Base-by-base conservation (phyloP, 2,329 filamentous ascomycete genomes). In the Pseudocercospora pini-densiflorae region DNA sequence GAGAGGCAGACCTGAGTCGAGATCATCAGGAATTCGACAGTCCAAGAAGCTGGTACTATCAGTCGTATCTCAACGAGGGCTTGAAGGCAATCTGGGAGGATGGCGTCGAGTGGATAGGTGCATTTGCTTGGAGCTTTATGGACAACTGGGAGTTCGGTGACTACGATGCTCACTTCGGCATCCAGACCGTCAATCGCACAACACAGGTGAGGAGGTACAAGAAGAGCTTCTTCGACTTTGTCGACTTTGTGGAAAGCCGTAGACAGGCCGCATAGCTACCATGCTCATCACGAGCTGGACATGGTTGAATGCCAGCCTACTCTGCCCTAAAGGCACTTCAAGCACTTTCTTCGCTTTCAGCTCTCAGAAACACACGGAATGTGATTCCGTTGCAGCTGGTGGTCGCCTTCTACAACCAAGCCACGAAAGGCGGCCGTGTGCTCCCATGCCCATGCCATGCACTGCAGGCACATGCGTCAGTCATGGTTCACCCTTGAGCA, bases 101-200 rank as follows among this genome's bases (percentile, higher is more conserved):
- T 61, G 75, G 74, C 3, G 75, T 79, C 0, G 70, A 78, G 36
- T 75, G 78, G 0, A 65, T 77, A 0, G 78, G 77, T 5, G 62
- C 65, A 76, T 77, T 73, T 68, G 71, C 33, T 19, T 66, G 63
- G 63, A 59, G 29, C 6, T 63, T 63, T 27, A 29, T 53, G 2
- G 77, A 79, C 62, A 78, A 79, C 59, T 70, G 77, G 66, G 78
- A 79, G 62, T 88, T 87, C 71, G 86, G 85, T 0, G 78, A 81
- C 29, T 85, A 80, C 57, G 71, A 78, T 0, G 72, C 79, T 16
- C 83, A 84, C 2, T 89, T 87, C 75, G 87, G 87, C 0, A 81
- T 89, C 53, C 86, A 88, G 73, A 81, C 76, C 55, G 75, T 78
- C 14, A 79, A 79, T 57, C 64, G 75, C n/a, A 79, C 77, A 49